Evolutionary conservation across 2,329 filamentous ascomycete genomes (phyloP).

Genomic region (Chalaropsis ovoidea): DNA sequence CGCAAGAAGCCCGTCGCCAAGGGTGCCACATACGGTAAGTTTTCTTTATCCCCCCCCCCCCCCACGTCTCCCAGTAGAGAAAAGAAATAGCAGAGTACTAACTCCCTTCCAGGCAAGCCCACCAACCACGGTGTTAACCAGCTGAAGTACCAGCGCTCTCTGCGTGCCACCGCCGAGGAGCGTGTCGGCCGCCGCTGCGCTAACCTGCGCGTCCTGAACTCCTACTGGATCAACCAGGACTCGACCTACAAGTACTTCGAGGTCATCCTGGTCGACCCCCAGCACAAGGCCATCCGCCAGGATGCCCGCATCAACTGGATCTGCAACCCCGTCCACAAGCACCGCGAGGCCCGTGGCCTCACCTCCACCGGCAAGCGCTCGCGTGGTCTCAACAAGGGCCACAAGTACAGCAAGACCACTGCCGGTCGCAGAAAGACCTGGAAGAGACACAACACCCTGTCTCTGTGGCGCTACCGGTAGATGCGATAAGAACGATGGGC

Average conservation of each 20-base stretch:
- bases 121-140: constrained; percentile 99
- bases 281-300: constrained; percentile 99
- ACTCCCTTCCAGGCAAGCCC: constrained; percentile 69
- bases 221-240: constrained; percentile 99
- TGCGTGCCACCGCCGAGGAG: constrained; percentile 96
- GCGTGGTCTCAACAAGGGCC: constrained; percentile 97
- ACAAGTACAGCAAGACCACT: constrained; percentile 97
- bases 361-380: constrained; percentile 99
- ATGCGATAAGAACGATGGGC: constrained; percentile 25
- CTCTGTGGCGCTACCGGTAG: constrained; percentile 96
- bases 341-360: constrained; percentile 95
- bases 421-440: constrained; percentile 98
- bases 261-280: constrained; percentile 98
- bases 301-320: constrained; percentile 99
- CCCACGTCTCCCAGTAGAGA: not conserved
- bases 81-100: constrained; percentile 25
- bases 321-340: constrained; percentile 99
- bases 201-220: constrained; percentile 99
- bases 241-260: constrained; percentile 99
- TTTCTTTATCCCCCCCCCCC: constrained; percentile 20
- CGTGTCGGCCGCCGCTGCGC: constrained; percentile 98
- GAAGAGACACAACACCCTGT: constrained; percentile 99
- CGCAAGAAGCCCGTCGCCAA: constrained; percentile 93
- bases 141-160: constrained; percentile 99
- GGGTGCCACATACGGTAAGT: constrained; percentile 96